Conservation (phyloP, 306 rosid species). For the Astragalus glycyphyllos region DNA sequence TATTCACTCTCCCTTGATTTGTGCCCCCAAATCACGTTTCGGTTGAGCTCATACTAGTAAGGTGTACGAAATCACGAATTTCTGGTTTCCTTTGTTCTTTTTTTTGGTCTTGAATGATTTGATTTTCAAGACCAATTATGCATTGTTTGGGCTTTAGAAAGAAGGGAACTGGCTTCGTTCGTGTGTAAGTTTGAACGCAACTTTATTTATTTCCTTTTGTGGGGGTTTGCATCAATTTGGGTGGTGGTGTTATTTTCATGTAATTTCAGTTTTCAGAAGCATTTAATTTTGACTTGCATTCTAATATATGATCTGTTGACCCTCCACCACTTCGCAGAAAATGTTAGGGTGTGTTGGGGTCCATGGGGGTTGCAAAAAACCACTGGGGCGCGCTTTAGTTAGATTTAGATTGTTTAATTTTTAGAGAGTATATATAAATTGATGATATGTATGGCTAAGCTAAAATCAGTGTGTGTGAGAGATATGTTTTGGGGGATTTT, state of each 20-base stretch:
- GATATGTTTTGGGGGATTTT: constrained; percentile 26
- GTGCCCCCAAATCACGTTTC: too few species aligned
- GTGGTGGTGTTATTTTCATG: background rate
- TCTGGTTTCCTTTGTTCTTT: too few species aligned
- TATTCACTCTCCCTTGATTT: too few species aligned
- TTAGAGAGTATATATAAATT: too few species aligned
- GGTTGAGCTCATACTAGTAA: too few species aligned
- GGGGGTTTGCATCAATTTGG: constrained; percentile 4
- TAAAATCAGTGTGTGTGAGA: background rate
- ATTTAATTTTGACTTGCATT: background rate
- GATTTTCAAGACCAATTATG: too few species aligned
- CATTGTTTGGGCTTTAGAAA: too few species aligned
- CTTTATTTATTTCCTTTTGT: background rate
- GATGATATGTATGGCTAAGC: background rate
- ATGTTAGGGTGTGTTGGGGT: background rate
- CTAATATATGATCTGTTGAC: background rate
- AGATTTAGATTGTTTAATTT: background rate
- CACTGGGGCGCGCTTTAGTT: constrained; percentile 23
- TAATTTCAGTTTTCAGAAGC: background rate
- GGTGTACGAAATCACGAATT: too few species aligned
- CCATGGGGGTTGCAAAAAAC: constrained; percentile 8
- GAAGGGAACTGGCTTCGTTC: too few species aligned
- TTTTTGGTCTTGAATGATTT: too few species aligned
- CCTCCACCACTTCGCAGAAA: background rate
- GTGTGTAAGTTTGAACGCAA: constrained; percentile 34